A percentile compares a stretch with the other conserved stretches of the same genome.
Evolutionary conservation across 352 stramenopile genomes (phyloP).

Genomic region (Peronospora farinosa): DNA sequence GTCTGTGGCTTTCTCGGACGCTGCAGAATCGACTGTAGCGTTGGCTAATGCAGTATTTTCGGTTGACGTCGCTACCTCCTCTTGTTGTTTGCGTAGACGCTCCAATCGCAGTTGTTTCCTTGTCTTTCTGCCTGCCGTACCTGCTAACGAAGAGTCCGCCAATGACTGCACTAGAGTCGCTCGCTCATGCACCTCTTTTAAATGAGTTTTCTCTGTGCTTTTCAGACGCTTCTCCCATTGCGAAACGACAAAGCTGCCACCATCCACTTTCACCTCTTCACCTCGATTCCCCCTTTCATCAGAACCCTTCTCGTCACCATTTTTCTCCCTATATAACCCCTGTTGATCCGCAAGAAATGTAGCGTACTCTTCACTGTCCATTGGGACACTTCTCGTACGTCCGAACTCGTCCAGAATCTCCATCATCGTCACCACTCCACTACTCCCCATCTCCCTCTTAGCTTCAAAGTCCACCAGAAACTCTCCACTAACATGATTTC

Average conservation of each 20-base stretch:
- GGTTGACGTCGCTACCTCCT: constrained; percentile 5
- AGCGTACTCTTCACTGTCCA: constrained; percentile 33
- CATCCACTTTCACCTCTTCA: constrained; percentile 7
- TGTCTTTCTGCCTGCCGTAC: constrained; percentile 31
- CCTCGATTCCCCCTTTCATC: constrained; percentile 1
- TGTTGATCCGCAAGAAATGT: constrained; percentile 24
- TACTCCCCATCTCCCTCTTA: constrained; percentile 28
- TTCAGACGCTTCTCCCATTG: constrained; percentile 80
- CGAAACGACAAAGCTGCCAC: constrained; percentile 66
- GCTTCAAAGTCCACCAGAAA: constrained; percentile 67
- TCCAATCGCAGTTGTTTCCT: constrained; percentile 64
- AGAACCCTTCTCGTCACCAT: not conserved
- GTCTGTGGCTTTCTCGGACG: constrained; percentile 43
- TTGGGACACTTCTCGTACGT: constrained; percentile 35
- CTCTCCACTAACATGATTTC: constrained; percentile 18
- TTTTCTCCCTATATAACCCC: not conserved
- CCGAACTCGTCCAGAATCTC: constrained; percentile 57
- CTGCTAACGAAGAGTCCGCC: constrained; percentile 10
- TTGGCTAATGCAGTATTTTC: constrained; percentile 1
- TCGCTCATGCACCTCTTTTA: constrained; percentile 60
- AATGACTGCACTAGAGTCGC: constrained; percentile 41
- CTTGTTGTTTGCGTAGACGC: constrained; percentile 42
- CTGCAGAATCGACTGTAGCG: constrained; percentile 23
- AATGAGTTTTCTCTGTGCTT: constrained; percentile 46
- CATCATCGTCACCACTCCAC: constrained; percentile 9